phyloP scores from a whole-genome alignment of 768 basidiomycete genomes.

The Calvatia gigantea region DNA sequence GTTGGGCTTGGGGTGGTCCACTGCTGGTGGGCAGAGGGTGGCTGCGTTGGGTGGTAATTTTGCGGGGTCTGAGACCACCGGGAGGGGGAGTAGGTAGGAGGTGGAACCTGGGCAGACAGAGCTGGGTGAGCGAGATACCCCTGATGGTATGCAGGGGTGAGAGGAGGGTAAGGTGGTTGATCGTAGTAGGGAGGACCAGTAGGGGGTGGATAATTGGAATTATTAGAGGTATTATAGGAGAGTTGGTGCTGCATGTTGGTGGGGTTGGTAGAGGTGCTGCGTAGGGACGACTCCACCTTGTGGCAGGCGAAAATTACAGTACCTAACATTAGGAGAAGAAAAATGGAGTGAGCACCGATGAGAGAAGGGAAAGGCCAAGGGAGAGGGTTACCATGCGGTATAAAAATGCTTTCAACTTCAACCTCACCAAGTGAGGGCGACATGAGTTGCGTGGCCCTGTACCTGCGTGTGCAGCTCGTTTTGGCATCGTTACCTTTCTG shows the following conservation, averaged over 20 bases:
- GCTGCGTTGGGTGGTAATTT: not conserved
- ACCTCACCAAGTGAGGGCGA: constrained; percentile 58
- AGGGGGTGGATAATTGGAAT: constrained; percentile 29
- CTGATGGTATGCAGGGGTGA: constrained; percentile 36
- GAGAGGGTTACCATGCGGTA: constrained; percentile 72
- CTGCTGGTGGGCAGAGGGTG: constrained; percentile 1
- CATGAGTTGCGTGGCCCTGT: constrained; percentile 69
- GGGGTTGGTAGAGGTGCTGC: constrained; percentile 34
- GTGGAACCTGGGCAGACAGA: constrained; percentile 26
- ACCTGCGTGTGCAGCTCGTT: constrained; percentile 84
- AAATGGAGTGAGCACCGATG: constrained; percentile 20
- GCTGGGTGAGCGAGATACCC: constrained; percentile 31
- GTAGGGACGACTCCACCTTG: constrained; percentile 49
- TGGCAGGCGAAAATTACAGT: constrained; percentile 74
- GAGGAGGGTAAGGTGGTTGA: constrained; percentile 31
- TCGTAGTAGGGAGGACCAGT: constrained; percentile 38
- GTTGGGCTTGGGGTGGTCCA: constrained; percentile 19
- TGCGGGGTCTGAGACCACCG: constrained; percentile 35
- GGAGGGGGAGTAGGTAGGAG: constrained; percentile 37
- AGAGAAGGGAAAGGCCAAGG: constrained; percentile 23
- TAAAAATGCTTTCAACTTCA: constrained; percentile 84
- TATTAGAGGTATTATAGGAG: constrained; percentile 30
- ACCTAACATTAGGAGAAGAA: constrained; percentile 36
- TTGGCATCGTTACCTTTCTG: constrained; percentile 65
- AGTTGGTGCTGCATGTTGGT: constrained; percentile 41